Conservation (phyloP, 2,329 filamentous ascomycete species). For the Sporothrix globosa region DNA sequence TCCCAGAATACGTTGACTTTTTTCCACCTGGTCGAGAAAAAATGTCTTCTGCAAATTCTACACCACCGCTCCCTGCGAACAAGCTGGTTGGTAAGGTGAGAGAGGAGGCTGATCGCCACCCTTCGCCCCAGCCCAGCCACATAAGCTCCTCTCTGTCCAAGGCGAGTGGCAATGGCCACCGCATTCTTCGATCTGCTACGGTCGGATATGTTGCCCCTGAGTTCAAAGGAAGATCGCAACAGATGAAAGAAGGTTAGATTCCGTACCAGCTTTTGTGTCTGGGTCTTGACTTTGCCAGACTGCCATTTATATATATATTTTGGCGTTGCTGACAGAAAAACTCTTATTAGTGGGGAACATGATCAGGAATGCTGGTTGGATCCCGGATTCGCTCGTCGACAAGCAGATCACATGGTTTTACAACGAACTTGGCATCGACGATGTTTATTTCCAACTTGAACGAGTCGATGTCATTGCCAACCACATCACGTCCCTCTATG, state of each 20-base stretch:
- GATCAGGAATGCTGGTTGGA: slow-evolving; percentile 79
- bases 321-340: not conserved
- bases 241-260: slow-evolving; percentile 76
- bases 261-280: not conserved
- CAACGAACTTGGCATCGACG: slow-evolving; percentile 90
- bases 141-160: slow-evolving; percentile 66
- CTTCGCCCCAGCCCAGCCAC: slow-evolving; percentile 87
- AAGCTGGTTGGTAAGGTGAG: slow-evolving; percentile 41
- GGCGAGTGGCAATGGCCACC: slow-evolving; percentile 64
- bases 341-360: slow-evolving; percentile 70
- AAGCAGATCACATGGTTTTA: slow-evolving; percentile 96
- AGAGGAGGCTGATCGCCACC: slow-evolving; percentile 60
- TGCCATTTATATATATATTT: no score
- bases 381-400: slow-evolving; percentile 80
- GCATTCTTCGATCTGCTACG: slow-evolving; percentile 81
- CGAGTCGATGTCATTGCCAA: slow-evolving; percentile 82
- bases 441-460: slow-evolving; percentile 97
- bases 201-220: slow-evolving; percentile 93
- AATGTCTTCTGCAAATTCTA: slow-evolving; percentile 39
- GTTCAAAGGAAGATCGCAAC: slow-evolving; percentile 88
- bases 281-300: not conserved
- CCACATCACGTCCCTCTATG: slow-evolving; percentile 94
- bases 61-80: slow-evolving; percentile 36
- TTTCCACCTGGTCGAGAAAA: slow-evolving; percentile 42
- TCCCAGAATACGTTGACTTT: slow-evolving; percentile 44